Evolutionary conservation across 306 rosid genomes (phyloP), one percentile per base, ranked within the genome.

Genomic region (Inga leiocalycina): DNA sequence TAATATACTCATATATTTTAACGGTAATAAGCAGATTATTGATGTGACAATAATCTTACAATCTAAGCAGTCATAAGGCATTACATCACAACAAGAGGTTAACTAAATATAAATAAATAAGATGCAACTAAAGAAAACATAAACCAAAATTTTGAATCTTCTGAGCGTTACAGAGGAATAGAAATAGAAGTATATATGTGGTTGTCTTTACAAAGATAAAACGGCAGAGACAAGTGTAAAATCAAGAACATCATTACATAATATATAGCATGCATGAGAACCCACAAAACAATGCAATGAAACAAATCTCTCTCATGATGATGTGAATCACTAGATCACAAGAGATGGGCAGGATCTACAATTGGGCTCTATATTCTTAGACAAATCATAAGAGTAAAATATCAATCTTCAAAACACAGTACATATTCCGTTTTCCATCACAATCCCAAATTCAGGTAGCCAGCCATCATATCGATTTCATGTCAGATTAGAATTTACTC

Each of bases 31-130:
- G 49, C 43, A 39, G 35, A 71, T 43, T 46, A 46, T 44, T 34
- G 14, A 35, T 64, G 85, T 49, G 76, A 24, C 43, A 54, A 66
- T 32, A 51, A 27, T 73, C 59, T 44, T 44, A 73, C 22, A 72
- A 56, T 45, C 30, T 5, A 30, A 48, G 43, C 30, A 52, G 19
- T 80, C 52, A 24, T 14, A 70, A 74, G 39, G 37, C 30, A 37
- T 10, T 24, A 75, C 65, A 64, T 71, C 52, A 64, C 19, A 83
- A 49, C 0, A 52, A 41, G 30, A 62, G 34, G 66, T 59, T 27
- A 61, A 61, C 24, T 61, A 22, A 9, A 68, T 12, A 19, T 46
- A 14, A 48, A 5, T 46, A n/a, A 81, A 74, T 22, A 35, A 20
- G 22, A 71, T 44, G 34, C n/a, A 71, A 43, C 17, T n/a, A n/a